phyloP scores from a whole-genome alignment of 176 grass and related monocot species.

The Saccharum officinarum region DNA sequence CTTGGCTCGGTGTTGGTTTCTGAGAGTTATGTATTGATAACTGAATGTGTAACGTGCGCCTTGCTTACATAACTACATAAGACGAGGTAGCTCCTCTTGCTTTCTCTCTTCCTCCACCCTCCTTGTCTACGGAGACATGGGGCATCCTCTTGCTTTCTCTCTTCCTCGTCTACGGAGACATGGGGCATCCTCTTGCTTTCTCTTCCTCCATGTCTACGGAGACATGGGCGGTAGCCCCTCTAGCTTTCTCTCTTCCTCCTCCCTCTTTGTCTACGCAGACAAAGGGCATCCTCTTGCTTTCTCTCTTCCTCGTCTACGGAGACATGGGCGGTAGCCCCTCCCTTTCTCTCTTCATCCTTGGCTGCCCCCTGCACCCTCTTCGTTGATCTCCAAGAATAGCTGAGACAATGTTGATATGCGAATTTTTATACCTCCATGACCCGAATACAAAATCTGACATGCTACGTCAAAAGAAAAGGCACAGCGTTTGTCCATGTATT shows the following conservation, averaged over 20 bases:
- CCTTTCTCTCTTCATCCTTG: neutral
- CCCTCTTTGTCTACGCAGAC: no score
- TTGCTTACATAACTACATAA: neutral
- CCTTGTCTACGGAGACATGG: neutral
- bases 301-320: neutral
- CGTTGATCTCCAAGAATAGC: neutral
- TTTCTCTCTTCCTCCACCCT: neutral
- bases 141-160: no score
- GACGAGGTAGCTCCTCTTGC: neutral
- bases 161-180: no score
- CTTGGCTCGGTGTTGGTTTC: neutral
- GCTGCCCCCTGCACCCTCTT: no score
- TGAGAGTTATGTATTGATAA: neutral
- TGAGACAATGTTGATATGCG: neutral
- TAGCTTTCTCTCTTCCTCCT: no score
- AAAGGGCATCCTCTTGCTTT: no score
- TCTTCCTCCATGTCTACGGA: neutral
- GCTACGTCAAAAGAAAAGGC: neutral
- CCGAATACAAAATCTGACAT: neutral
- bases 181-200: no score
- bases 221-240: neutral
- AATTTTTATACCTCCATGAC: neutral
- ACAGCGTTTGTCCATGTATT: constrained; percentile 27
- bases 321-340: neutral
- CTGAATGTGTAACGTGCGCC: neutral